Base-by-base conservation (phyloP, 768 basidiomycete genomes). In the Leucosporidium creatinivorum region DNA sequence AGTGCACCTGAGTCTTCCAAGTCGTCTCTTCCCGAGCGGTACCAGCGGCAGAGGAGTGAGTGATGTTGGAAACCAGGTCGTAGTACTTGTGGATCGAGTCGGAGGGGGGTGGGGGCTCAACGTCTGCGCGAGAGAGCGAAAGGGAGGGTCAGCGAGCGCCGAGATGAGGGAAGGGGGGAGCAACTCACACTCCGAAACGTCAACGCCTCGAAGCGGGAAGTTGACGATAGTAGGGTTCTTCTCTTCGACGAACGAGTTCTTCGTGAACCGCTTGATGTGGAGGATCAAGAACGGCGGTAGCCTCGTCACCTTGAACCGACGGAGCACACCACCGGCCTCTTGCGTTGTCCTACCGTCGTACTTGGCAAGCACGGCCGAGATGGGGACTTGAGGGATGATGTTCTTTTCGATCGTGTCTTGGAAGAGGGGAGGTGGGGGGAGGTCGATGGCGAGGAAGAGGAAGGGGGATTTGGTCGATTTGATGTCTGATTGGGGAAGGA, bases 151-250 rank as follows among this genome's bases (percentile, higher is more conserved):
- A 58, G 49, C 28, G 30, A 61, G 44, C 23, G 54, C 15, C 57
- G 62, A 68, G 57, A 44, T 23, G 65, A 54, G 30, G 31, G 25
- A 36, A 61, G n/a, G 1, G 28, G 5, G 48, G 57, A 18, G 48
- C 33, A n/a, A 33, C 92, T 75, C 77, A 96, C 96, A 97, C 59
- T 92, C 92, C 74, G 81, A 81, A 78, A 99, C 88, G 78, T 99
- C 94, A 25, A 98, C 83, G 5, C 94, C 93, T 66, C 89, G 85
- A 30, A 97, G 81, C 4, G 94, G 94, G 76, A 96, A 99, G 76
- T 94, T 99, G 73, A 99, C 89, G 68, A 99, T 93, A 1, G 96
- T 99, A 12, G 94, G 94, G 75, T 99, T 99, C 79, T 96, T 96
- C 79, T 99, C 96, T 78, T 97, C 94, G 9, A 97, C 93, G 74